Conservation (phyloP, 2,329 filamentous ascomycete species). For the Fusarium paranaense region DNA sequence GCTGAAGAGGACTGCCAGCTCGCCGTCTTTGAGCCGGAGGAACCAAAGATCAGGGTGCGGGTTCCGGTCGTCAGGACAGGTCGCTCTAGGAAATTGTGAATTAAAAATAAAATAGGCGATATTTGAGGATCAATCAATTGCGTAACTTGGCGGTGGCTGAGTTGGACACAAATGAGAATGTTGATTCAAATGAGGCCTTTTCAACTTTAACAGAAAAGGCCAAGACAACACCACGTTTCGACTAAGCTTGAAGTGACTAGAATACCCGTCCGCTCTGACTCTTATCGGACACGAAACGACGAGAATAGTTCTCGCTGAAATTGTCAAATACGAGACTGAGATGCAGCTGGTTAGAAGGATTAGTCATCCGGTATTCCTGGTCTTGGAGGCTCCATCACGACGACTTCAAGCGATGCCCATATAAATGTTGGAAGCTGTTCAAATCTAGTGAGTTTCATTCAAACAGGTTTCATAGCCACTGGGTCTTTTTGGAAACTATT, state of each 20-base stretch:
- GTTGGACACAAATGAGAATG: neutral
- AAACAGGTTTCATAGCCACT: too few species aligned
- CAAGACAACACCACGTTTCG: constrained; percentile 10
- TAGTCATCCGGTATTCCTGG: constrained; percentile 33
- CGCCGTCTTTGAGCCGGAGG: constrained; percentile 58
- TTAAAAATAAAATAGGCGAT: constrained; percentile 11
- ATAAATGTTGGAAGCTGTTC: neutral
- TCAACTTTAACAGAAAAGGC: neutral
- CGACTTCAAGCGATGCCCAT: neutral
- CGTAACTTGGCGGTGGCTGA: constrained; percentile 31
- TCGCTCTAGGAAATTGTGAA: constrained; percentile 23
- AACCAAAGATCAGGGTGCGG: constrained; percentile 54
- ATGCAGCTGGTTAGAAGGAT: constrained; percentile 5
- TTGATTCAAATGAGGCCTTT: constrained; percentile 16
- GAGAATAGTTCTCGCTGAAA: constrained; percentile 13
- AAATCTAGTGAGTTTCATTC: neutral
- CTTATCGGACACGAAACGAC: neutral
- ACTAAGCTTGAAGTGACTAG: constrained; percentile 18
- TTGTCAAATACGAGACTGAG: constrained; percentile 8
- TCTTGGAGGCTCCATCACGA: neutral
- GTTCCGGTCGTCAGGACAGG: constrained; percentile 22
- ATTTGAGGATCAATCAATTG: constrained; percentile 25
- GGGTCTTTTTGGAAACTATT: neutral
- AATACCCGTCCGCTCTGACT: constrained; percentile 2
- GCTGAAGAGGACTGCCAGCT: constrained; percentile 90